A percentile compares a stretch with the other conserved stretches of the same genome.
phyloP scores from a whole-genome alignment of 2,329 filamentous ascomycete genomes.

The Aspergillus niger region DNA sequence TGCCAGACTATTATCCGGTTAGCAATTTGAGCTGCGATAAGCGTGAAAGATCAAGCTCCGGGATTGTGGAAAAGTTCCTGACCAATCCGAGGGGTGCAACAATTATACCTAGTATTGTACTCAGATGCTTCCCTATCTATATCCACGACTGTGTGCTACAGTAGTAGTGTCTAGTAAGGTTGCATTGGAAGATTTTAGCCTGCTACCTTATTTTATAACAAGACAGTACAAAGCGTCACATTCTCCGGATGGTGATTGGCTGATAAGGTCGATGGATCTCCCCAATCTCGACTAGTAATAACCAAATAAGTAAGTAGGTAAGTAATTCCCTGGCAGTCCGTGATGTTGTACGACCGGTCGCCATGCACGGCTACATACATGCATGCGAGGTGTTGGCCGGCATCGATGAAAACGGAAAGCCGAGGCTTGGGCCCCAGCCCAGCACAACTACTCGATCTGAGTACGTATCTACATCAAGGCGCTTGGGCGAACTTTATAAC shows the following conservation, averaged over 20 bases:
- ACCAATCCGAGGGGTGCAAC: no score
- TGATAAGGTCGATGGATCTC: background rate
- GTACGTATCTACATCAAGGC: no score
- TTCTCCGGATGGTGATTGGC: background rate
- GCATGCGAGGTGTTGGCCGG: slow-evolving; percentile 10
- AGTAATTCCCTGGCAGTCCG: background rate
- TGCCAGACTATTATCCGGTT: no score
- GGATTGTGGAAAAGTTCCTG: no score
- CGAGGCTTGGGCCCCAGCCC: slow-evolving; percentile 7
- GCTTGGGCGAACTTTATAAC: no score
- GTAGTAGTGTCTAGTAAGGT: background rate
- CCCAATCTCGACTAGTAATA: no score
- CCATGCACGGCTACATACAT: slow-evolving; percentile 1
- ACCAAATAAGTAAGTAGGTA: no score
- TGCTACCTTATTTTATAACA: background rate
- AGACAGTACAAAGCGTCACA: background rate
- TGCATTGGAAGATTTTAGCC: background rate
- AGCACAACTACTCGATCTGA: no score
- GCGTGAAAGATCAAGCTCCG: no score
- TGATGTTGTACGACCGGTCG: background rate
- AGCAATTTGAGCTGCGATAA: no score
- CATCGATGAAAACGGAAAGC: slow-evolving; percentile 22
- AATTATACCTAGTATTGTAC: background rate
- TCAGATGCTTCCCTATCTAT: no score
- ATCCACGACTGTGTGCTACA: no score